Evolutionary conservation across 768 basidiomycete genomes (phyloP).

Genomic region (Lactifluus subvellereus): DNA sequence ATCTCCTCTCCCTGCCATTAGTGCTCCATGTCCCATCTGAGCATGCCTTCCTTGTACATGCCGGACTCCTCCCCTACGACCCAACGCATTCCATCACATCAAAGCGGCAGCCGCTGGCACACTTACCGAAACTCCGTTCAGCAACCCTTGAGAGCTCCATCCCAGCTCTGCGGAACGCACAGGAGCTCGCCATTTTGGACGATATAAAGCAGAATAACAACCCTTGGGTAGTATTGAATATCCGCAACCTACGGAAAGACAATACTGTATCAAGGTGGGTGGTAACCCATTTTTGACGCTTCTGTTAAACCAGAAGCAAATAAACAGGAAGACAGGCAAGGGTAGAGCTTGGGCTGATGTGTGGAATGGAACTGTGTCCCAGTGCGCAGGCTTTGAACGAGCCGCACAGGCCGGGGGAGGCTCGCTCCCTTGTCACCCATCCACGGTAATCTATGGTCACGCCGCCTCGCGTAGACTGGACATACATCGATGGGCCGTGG

Average conservation of each 20-base stretch:
- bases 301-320: neutral
- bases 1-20: constrained; percentile 69
- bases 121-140: constrained; percentile 14
- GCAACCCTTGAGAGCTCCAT: constrained; percentile 1
- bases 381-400: constrained; percentile 46
- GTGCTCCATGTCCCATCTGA: constrained; percentile 67
- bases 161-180: constrained; percentile 43
- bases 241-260: constrained; percentile 46
- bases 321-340: constrained; percentile 31
- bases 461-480: constrained; percentile 75
- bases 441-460: constrained; percentile 85
- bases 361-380: constrained; percentile 64
- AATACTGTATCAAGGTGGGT: constrained; percentile 36
- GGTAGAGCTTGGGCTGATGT: constrained; percentile 72
- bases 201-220: constrained; percentile 71
- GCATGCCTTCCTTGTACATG: constrained; percentile 77
- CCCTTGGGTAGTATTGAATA: constrained; percentile 73
- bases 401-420: constrained; percentile 26
- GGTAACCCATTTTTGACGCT: neutral
- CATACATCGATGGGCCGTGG: constrained; percentile 75
- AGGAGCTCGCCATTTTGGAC: constrained; percentile 62
- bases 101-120: constrained; percentile 58
- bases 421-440: constrained; percentile 57
- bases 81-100: constrained; percentile 47
- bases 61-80: constrained; percentile 72